Evolutionary conservation across 768 basidiomycete genomes (phyloP).

Genomic region (Auricularia heimuer): DNA sequence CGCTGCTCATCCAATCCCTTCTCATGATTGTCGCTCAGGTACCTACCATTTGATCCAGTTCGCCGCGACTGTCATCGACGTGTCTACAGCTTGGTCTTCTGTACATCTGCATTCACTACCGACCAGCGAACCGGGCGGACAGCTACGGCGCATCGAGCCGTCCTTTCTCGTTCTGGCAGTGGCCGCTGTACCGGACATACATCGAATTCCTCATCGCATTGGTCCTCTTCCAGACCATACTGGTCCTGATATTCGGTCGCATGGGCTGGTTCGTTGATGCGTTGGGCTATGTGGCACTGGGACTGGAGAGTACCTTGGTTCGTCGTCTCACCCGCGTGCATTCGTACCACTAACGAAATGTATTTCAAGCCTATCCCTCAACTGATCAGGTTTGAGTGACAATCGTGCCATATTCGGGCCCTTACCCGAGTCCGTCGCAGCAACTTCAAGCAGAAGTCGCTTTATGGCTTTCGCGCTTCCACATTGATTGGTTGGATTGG

Average conservation of each 20-base stretch:
- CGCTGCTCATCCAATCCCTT: conserved; percentile 70
- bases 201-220: conserved; percentile 74
- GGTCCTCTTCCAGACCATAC: conserved; percentile 63
- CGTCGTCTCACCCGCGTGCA: not conserved
- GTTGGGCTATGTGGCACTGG: conserved; percentile 69
- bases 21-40: conserved; percentile 83
- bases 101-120: conserved; percentile 73
- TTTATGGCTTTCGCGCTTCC: conserved; percentile 78
- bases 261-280: conserved; percentile 47
- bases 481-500: conserved; percentile 77
- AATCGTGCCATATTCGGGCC: not conserved
- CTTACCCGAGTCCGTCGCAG: conserved; percentile 26
- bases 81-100: conserved; percentile 53
- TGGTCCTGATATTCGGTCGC: conserved; percentile 64
- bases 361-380: conserved; percentile 55
- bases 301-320: conserved; percentile 68
- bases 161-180: conserved; percentile 78
- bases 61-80: conserved; percentile 5
- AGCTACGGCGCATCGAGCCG: conserved; percentile 48
- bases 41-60: conserved; percentile 17
- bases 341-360: not conserved
- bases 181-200: conserved; percentile 67
- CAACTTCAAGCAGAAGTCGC: conserved; percentile 66
- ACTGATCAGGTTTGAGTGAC: conserved; percentile 47
- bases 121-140: conserved; percentile 51